Conservation (phyloP, 2,329 filamentous ascomycete genomes). For the Knufia fluminis region DNA sequence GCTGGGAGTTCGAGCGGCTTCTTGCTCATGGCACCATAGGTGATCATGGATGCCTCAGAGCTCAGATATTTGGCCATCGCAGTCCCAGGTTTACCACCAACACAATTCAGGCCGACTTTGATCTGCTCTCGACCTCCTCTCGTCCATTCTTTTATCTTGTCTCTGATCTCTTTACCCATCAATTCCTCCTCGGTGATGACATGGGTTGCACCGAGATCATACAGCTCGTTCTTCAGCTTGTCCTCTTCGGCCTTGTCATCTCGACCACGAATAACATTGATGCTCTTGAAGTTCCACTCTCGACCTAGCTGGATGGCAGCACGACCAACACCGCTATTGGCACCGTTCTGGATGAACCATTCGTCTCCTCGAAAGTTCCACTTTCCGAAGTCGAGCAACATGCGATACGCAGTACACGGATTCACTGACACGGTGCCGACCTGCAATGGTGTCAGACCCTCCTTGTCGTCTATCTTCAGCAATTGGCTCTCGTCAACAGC, state of each 20-base stretch:
- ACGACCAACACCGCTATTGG: conserved; percentile 85
- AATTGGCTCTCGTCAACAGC: conserved; percentile 54
- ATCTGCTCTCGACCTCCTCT: conserved; percentile 62
- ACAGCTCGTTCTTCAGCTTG: conserved; percentile 50
- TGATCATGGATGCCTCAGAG: conserved; percentile 66
- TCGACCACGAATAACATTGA: conserved; percentile 78
- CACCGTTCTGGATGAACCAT: conserved; percentile 96
- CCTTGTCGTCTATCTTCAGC: conserved; percentile 59
- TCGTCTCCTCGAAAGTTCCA: conserved; percentile 58
- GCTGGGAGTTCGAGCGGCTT: conserved; percentile 75
- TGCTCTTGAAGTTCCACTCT: conserved; percentile 80
- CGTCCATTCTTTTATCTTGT: conserved; percentile 57
- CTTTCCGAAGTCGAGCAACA: conserved; percentile 69
- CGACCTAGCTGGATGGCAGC: conserved; percentile 80
- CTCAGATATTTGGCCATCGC: conserved; percentile 66
- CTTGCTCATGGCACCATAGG: conserved; percentile 91
- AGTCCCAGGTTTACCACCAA: conserved; percentile 77
- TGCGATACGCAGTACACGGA: conserved; percentile 86
- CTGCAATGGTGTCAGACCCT: conserved; percentile 64
- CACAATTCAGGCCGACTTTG: conserved; percentile 79
- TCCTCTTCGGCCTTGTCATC: conserved; percentile 51
- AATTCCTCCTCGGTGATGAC: conserved; percentile 56
- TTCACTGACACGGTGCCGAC: conserved; percentile 86
- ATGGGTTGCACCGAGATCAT: conserved; percentile 51
- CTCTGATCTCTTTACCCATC: conserved; percentile 33